Evolutionary conservation across 352 stramenopile genomes (phyloP).

Genomic region (Phytophthora parvispora): DNA sequence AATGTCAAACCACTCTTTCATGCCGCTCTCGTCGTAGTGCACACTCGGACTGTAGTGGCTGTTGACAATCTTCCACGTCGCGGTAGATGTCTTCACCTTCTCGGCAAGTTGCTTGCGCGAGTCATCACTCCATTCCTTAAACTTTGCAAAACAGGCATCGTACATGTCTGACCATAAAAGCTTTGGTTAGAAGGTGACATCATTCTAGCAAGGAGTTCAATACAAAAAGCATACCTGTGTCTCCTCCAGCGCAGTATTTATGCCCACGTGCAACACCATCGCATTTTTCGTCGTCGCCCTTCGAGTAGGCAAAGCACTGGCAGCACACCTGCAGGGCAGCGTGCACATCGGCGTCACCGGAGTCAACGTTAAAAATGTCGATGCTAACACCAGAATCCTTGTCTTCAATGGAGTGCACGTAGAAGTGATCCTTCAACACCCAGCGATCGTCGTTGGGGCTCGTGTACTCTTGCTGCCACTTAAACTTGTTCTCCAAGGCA

Average conservation of each 20-base stretch:
- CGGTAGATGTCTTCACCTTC: constrained; percentile 57
- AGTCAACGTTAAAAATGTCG: constrained; percentile 73
- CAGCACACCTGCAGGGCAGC: constrained; percentile 70
- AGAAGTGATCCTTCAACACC: constrained; percentile 69
- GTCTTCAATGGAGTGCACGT: constrained; percentile 51
- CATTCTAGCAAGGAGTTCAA: too few species aligned
- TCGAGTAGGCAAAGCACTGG: constrained; percentile 76
- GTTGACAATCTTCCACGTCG: constrained; percentile 54
- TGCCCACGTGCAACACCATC: constrained; percentile 50
- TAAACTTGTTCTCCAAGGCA: constrained; percentile 36
- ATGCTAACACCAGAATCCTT: constrained; percentile 34
- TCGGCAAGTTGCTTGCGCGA: constrained; percentile 51
- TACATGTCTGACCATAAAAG: too few species aligned
- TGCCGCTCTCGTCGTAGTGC: constrained; percentile 53
- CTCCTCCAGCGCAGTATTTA: constrained; percentile 49
- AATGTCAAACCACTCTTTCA: constrained; percentile 60
- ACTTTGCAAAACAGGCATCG: constrained; percentile 54
- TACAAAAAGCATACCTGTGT: too few species aligned
- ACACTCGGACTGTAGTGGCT: constrained; percentile 61
- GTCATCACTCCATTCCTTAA: constrained; percentile 63
- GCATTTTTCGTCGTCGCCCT: constrained; percentile 42
- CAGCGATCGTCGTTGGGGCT: constrained; percentile 67
- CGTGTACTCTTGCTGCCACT: constrained; percentile 48
- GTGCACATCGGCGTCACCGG: constrained; percentile 59
- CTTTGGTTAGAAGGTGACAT: too few species aligned